Base-by-base conservation (phyloP, 169 alveolate genomes). In the Cryptosporidium tyzzeri region DNA sequence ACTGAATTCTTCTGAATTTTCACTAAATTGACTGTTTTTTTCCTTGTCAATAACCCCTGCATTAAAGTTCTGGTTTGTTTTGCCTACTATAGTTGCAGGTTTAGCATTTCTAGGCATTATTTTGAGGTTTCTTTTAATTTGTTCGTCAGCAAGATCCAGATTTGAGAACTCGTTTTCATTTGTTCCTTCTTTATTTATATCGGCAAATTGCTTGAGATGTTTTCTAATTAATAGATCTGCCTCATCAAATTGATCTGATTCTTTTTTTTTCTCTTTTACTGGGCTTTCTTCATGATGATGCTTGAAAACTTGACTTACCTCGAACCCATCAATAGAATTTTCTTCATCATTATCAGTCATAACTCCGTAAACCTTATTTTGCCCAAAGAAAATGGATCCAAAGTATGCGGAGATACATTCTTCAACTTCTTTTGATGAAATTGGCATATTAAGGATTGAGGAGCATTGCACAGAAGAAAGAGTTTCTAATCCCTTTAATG, bases 381-480 rank as follows among this genome's bases (percentile, higher is more conserved):
- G 89, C 0, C 74, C 89, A 39, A 45, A 80, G 1, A 61, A 58
- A 5, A 80, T 62, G 18, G 89, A 80, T 3, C 75, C 80, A 29
- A 80, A 45, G 29, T 80, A 80, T 12, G 73, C 69, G 6, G 29
- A 26, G 39, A 80, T 80, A 62, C 89, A 80, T 21, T 80, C 75
- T 16, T 45, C 62, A n/a, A 80, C 89, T 14, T 80, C 89, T 2
- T 12, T 80, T 21, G 89, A 80, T 16, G 75, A 39, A 10, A 80
- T 33, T 18, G 89, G 41, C 51, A 29, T 44, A 7, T 31, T 44
- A 6, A 80, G 51, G 26, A 80, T 80, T 8, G 58, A 33, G 2
- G 89, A 80, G 31, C 89, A 80, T 45, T 80, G 89, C 2, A 80
- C n/a, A 18, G 89, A 80, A 10, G 75, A 39, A 29, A 80, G 69